Evolutionary conservation across 2,329 filamentous ascomycete species (phyloP).

Genomic region (Fusarium tricinctum): DNA sequence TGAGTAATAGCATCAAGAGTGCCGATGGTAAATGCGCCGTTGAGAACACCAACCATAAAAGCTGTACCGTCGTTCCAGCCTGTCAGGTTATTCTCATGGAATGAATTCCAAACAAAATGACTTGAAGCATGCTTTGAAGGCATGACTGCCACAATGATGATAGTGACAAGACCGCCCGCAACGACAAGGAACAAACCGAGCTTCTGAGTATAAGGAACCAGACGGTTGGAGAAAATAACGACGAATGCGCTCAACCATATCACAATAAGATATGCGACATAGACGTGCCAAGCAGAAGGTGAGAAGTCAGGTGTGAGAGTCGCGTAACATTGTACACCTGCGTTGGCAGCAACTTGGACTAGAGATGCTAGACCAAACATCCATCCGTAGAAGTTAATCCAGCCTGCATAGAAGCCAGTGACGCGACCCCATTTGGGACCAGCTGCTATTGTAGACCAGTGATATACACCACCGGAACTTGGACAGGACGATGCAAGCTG

Average conservation of each 20-base stretch:
- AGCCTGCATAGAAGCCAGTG: slow-evolving; percentile 46
- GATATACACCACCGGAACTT: slow-evolving; percentile 45
- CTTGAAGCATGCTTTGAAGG: slow-evolving; percentile 39
- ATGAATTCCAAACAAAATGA: slow-evolving; percentile 44
- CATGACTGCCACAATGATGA: slow-evolving; percentile 43
- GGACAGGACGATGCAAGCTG: slow-evolving; percentile 47
- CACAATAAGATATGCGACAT: slow-evolving; percentile 43
- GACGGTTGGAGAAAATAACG: slow-evolving; percentile 45
- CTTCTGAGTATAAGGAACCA: slow-evolving; percentile 47
- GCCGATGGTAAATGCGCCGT: slow-evolving; percentile 47
- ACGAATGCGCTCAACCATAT: slow-evolving; percentile 40
- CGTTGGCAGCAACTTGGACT: slow-evolving; percentile 46
- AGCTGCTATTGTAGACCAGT: slow-evolving; percentile 5
- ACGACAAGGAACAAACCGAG: slow-evolving; percentile 44
- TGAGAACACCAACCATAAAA: slow-evolving; percentile 46
- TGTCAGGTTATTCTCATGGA: slow-evolving; percentile 45
- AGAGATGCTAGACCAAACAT: slow-evolving; percentile 49
- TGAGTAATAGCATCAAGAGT: slow-evolving; percentile 47
- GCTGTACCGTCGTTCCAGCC: slow-evolving; percentile 47
- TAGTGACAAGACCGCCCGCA: slow-evolving; percentile 43
- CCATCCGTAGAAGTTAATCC: slow-evolving; percentile 51
- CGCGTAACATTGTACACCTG: slow-evolving; percentile 45
- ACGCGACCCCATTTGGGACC: not conserved
- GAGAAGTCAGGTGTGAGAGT: slow-evolving; percentile 34
- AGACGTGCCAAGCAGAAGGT: slow-evolving; percentile 44